These are phyloP conservation scores for Thyridium curvatum DNA, from an alignment of 2,329 filamentous ascomycete species.

Conservation along the genomic window DNA sequence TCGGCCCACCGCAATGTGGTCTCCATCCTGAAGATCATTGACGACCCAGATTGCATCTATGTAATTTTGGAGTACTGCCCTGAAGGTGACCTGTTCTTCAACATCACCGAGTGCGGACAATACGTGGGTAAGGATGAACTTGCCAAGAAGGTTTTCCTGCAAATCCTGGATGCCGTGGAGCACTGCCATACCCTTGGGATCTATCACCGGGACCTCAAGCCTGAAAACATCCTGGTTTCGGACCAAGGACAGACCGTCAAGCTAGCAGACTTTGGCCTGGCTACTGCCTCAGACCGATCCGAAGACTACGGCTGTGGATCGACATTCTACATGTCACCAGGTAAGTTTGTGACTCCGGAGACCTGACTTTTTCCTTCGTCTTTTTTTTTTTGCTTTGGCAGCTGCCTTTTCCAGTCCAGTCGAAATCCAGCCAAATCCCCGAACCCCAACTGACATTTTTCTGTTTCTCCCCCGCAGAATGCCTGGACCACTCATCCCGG, in stretches of 20 bases:
- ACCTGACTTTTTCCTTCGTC: neutral
- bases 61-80: slow-evolving; percentile 96
- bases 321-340: slow-evolving; percentile 99
- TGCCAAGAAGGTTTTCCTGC: slow-evolving; percentile 82
- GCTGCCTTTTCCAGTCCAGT: slow-evolving; percentile 7
- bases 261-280: slow-evolving; percentile 94
- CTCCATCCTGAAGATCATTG: slow-evolving; percentile 88
- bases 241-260: slow-evolving; percentile 87
- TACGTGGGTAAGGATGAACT: slow-evolving; percentile 90
- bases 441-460: slow-evolving; percentile 18
- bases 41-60: slow-evolving; percentile 86
- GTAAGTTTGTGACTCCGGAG: slow-evolving; percentile 47
- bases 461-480: slow-evolving; percentile 56
- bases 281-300: slow-evolving; percentile 75
- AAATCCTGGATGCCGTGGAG: slow-evolving; percentile 93
- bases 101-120: slow-evolving; percentile 91
- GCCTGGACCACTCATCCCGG: slow-evolving; percentile 69
- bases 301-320: slow-evolving; percentile 97
- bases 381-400: slow-evolving; percentile 3
- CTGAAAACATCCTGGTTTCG: slow-evolving; percentile 93
- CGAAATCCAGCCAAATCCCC: neutral
- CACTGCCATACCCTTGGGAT: slow-evolving; percentile 91
- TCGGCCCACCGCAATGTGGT: slow-evolving; percentile 90
- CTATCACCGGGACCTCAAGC: slow-evolving; percentile 96
- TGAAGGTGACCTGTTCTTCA: slow-evolving; percentile 93